Evolutionary conservation across 148 eudicot genomes (phyloP), one percentile per base, ranked within the genome.

Genomic region (Oxyria digyna): DNA sequence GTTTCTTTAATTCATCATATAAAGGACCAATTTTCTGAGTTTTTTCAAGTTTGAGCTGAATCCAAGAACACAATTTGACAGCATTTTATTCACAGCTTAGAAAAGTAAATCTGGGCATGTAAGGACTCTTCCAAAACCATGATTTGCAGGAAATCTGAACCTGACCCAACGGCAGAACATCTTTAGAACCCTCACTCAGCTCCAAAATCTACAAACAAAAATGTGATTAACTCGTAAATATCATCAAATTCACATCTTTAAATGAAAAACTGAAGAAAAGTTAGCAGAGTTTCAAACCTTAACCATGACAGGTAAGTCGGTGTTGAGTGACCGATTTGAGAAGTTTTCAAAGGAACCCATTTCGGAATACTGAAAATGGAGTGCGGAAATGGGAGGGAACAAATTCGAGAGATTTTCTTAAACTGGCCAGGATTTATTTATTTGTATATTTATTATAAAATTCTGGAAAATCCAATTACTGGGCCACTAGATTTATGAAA

Each of bases 81-180:
- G 38, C 38, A 35, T 35, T 35, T 35, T 35, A 2, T 35, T 35
- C 38, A 35, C 38, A 35, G 6, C 38, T 35, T 6, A 35, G 38
- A 35, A 35, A 35, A 2, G 38, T 3, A 35, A 35, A 35, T 35
- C 38, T 35, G 3, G 38, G 38, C 6, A 6, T 35, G 38, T 35
- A 35, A 35, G 38, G 6, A 35, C 38, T 2, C 3, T 35, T 4
- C 41, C 37, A 5, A 5, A 33, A 2, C 37, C 2, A 5, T 5
- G 37, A 5, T 33, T 33, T 5, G 65, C 3, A 14, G 21, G 69
- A 62, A 67, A 68, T 48, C 24, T 15, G 32, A 26, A 77, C 80
- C 80, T 73, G 76, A 27, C 80, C 80, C 73, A 78, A 72, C 4
- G 80, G 80, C 77, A 78, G 70, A n/a, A 65, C 71, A 78, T 73